These are phyloP conservation scores for Coprinopsis sp. DNA, from an alignment of 768 basidiomycete species.

Conservation along the genomic window DNA sequence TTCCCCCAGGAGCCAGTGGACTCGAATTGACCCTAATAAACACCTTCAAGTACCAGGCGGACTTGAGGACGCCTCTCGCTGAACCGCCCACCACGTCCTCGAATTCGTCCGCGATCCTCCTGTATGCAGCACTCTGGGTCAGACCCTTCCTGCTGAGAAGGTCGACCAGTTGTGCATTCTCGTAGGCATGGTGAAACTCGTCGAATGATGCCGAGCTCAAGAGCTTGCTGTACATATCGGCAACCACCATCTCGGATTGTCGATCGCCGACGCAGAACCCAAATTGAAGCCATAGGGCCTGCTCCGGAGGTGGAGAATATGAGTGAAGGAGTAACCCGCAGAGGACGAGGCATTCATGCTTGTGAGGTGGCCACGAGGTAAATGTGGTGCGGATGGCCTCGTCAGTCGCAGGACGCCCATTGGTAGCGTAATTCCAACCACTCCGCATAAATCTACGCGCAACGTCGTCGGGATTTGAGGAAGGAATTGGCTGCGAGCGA, in stretches of 20 bases:
- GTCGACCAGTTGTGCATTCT: background rate
- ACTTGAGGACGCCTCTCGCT: background rate
- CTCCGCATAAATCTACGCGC: too few relatives aligned
- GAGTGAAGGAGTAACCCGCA: too few relatives aligned
- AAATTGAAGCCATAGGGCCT: too few relatives aligned
- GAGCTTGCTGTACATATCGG: background rate
- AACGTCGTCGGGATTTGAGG: too few relatives aligned
- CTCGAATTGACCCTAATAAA: background rate
- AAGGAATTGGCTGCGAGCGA: background rate
- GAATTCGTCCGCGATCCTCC: background rate
- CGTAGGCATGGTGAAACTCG: background rate
- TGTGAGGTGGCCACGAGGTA: too few relatives aligned
- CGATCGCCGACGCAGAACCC: too few relatives aligned
- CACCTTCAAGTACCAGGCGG: background rate
- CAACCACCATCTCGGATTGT: background rate
- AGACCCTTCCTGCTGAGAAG: background rate
- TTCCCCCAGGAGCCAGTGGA: too few relatives aligned
- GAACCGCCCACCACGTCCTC: background rate
- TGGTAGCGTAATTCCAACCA: too few relatives aligned
- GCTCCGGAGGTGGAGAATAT: too few relatives aligned
- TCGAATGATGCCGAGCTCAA: background rate
- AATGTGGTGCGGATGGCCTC: too few relatives aligned
- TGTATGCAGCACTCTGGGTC: background rate
- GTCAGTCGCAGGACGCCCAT: too few relatives aligned
- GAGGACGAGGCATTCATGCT: too few relatives aligned